Conservation (phyloP, 2,329 filamentous ascomycete genomes). For the Drechslerella coelobrocha region DNA sequence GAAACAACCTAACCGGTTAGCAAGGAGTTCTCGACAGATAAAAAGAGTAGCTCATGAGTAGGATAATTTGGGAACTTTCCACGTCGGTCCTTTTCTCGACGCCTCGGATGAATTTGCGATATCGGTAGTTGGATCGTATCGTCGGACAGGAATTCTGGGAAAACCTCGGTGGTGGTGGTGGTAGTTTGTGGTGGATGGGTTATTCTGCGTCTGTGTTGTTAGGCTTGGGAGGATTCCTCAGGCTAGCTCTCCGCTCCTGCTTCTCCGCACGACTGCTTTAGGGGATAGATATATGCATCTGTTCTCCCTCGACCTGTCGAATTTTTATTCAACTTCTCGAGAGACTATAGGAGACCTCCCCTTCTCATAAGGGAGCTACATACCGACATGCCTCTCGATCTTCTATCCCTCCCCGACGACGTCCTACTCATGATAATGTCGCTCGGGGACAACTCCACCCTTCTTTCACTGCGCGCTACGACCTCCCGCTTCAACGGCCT, state of each 20-base stretch:
- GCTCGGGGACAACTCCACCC: slow-evolving; percentile 24
- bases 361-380: neutral
- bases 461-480: slow-evolving; percentile 28
- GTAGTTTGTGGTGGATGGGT: too few relatives aligned
- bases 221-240: neutral
- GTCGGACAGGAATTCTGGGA: neutral
- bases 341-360: neutral
- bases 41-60: too few relatives aligned
- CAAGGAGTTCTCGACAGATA: too few relatives aligned
- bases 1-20: too few relatives aligned
- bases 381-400: slow-evolving; percentile 39
- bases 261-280: slow-evolving; percentile 1
- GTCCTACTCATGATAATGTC: slow-evolving; percentile 46
- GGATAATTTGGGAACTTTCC: too few relatives aligned
- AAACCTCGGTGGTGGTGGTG: neutral
- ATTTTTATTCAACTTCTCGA: neutral
- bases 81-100: neutral
- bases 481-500: slow-evolving; percentile 43
- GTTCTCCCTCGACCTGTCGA: neutral
- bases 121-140: neutral
- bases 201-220: neutral
- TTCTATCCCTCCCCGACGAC: slow-evolving; percentile 41
- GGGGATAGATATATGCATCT: neutral
- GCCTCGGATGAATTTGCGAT: neutral
- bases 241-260: neutral